Conservation (phyloP, 2,329 filamentous ascomycete genomes). For the Aspergillus japonicus region DNA sequence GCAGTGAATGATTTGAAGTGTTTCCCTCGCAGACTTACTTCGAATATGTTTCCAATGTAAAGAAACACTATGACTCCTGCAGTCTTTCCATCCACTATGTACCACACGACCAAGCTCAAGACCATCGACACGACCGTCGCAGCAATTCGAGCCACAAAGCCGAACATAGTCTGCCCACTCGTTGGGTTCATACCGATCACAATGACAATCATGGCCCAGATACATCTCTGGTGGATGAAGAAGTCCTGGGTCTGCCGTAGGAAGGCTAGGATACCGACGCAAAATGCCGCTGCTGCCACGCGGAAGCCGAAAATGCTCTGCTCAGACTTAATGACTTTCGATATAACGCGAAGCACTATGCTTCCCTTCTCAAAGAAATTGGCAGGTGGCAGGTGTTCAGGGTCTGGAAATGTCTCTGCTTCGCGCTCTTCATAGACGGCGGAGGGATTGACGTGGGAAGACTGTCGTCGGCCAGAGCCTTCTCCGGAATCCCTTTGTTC, state of each 20-base stretch:
- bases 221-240: slow-evolving; percentile 65
- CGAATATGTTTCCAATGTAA: slow-evolving; percentile 63
- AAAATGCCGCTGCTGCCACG: slow-evolving; percentile 68
- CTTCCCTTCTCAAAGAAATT: slow-evolving; percentile 63
- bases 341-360: slow-evolving; percentile 56
- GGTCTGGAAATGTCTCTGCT: slow-evolving; percentile 52
- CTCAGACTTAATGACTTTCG: slow-evolving; percentile 59
- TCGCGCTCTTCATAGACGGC: slow-evolving; percentile 56
- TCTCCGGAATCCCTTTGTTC: slow-evolving; percentile 8
- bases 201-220: slow-evolving; percentile 75
- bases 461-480: slow-evolving; percentile 12
- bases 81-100: slow-evolving; percentile 64
- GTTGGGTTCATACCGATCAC: slow-evolving; percentile 67
- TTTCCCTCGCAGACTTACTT: slow-evolving; percentile 27
- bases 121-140: slow-evolving; percentile 65
- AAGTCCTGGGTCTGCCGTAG: slow-evolving; percentile 63
- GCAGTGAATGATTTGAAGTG: not conserved
- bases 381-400: slow-evolving; percentile 67
- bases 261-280: slow-evolving; percentile 66
- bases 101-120: slow-evolving; percentile 65
- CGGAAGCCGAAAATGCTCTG: slow-evolving; percentile 70
- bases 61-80: slow-evolving; percentile 66
- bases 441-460: slow-evolving; percentile 28
- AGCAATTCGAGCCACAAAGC: slow-evolving; percentile 62
- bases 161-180: slow-evolving; percentile 67